Evolutionary conservation across 768 basidiomycete genomes (phyloP).

Genomic region (Pleurotus tuber-regium): DNA sequence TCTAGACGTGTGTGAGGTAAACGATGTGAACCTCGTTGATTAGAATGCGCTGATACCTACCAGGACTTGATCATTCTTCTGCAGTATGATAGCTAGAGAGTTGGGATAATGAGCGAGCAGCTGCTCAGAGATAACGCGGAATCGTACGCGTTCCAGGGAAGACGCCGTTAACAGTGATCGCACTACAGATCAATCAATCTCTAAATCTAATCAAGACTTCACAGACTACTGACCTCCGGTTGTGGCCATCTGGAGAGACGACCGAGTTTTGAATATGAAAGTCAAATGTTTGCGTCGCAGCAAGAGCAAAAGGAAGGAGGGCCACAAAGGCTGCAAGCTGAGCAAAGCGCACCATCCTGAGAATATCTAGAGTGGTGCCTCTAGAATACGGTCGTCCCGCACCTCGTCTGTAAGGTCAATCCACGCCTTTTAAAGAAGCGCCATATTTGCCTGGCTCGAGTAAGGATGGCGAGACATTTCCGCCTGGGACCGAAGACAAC

Average conservation of each 20-base stretch:
- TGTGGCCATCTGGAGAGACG: slow-evolving; percentile 22
- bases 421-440: too few relatives aligned
- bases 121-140: background rate
- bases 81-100: slow-evolving; percentile 14
- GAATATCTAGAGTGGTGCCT: slow-evolving; percentile 6
- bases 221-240: slow-evolving; percentile 14
- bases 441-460: too few relatives aligned
- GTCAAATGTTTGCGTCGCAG: slow-evolving; percentile 11
- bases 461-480: too few relatives aligned
- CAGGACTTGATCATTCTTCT: slow-evolving; percentile 25
- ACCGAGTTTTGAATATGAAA: slow-evolving; percentile 19
- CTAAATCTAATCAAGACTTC: too few relatives aligned
- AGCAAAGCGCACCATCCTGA: slow-evolving; percentile 14
- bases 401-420: too few relatives aligned
- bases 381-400: too few relatives aligned
- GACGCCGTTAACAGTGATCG: slow-evolving; percentile 24
- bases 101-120: background rate
- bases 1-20: slow-evolving; percentile 12
- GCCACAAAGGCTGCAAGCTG: slow-evolving; percentile 7
- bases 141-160: slow-evolving; percentile 23
- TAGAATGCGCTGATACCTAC: background rate
- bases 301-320: slow-evolving; percentile 14
- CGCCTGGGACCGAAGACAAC: too few relatives aligned
- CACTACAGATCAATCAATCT: slow-evolving; percentile 17
- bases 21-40: too few relatives aligned